Conservation (phyloP, 1,284 basidiomycete species). For the Termitomyces sp. region DNA sequence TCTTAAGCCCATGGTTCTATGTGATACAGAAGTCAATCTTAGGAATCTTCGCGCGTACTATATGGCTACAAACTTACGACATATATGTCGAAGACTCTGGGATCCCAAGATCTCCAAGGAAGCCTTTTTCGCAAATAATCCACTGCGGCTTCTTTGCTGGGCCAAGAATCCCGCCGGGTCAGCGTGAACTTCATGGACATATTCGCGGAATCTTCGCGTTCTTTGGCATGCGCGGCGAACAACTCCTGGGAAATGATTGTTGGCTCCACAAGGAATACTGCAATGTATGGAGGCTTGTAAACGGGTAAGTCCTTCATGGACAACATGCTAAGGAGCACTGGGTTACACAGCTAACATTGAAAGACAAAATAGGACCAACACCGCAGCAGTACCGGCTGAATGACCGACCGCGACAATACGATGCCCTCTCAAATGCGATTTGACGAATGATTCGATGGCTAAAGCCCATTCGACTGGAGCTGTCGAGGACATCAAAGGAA, state of each 20-base stretch:
- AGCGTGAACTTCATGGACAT: conserved; percentile 32
- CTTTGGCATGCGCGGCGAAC: conserved; percentile 31
- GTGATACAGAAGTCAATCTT: not conserved
- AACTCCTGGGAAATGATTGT: conserved; percentile 33
- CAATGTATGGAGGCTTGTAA: conserved; percentile 24
- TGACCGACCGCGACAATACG: conserved; percentile 38
- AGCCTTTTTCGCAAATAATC: conserved; percentile 34
- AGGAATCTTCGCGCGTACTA: not conserved
- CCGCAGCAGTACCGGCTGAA: conserved; percentile 40
- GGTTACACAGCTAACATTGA: not conserved
- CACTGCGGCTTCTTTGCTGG: conserved; percentile 30
- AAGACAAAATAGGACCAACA: conserved; percentile 26
- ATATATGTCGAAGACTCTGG: conserved; percentile 28
- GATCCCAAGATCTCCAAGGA: conserved; percentile 41
- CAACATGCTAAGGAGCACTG: conserved; percentile 25
- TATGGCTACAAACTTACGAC: conserved; percentile 25
- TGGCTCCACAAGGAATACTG: conserved; percentile 38
- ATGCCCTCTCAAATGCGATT: conserved; percentile 30
- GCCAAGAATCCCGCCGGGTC: conserved; percentile 35
- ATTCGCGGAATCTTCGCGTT: conserved; percentile 33
- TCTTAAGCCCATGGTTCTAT: conserved; percentile 28
- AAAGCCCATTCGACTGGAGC: conserved; percentile 35
- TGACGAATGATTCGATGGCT: conserved; percentile 33
- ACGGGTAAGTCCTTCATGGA: conserved; percentile 26
- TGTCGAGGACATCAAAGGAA: not conserved